Evolutionary conservation across 2,329 filamentous ascomycete species (phyloP), one percentile per base, ranked within the genome.

Genomic region (Elsinoe arachidis): DNA sequence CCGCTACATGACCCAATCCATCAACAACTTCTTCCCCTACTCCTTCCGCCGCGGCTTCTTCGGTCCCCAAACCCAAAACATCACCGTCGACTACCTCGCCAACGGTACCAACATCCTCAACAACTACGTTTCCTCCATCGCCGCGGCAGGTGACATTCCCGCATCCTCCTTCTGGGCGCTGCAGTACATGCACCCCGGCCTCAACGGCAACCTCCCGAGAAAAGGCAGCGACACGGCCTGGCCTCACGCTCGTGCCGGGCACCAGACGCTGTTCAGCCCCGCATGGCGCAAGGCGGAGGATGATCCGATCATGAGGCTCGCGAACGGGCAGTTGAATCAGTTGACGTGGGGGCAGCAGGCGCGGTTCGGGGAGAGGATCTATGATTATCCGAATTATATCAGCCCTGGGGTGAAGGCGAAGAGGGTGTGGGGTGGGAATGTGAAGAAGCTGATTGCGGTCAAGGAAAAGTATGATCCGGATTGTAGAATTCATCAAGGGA

Each of bases 391-490:
- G 14, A 61, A 61, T 39, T 60, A 60, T 37, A 60, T 60, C 10
- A 60, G 54, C 34, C 60, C 60, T 3, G 46, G 47, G 14, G 57
- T 43, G 10, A 41, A 47, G 26, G 60, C 39, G 5, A 19, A 49
- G 9, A 23, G 46, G 41, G 57, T 59, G 5, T 60, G 54, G 35
- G 55, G 56, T 12, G 51, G 55, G 5, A 62, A 62, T 55, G 39
- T 59, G 7, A 19, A 54, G 52, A 60, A 57, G 35, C 26, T 62
- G 17, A 51, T 59, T 17, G n/a, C 34, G 30, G 43, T 62, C 26
- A 61, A 62, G 57, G 30, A 35, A 35, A 61, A 58, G 33, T 62
- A 61, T 58, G 59, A 62, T 58, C 60, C 59, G 3, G 17, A 49
- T 21, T 61, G 59, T 33, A n/a, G 51, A 17, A 54, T 59, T 14